These are phyloP conservation scores for Calonectria pseudoturangicola DNA, from an alignment of 2,329 filamentous ascomycete genomes.

Conservation along the genomic window DNA sequence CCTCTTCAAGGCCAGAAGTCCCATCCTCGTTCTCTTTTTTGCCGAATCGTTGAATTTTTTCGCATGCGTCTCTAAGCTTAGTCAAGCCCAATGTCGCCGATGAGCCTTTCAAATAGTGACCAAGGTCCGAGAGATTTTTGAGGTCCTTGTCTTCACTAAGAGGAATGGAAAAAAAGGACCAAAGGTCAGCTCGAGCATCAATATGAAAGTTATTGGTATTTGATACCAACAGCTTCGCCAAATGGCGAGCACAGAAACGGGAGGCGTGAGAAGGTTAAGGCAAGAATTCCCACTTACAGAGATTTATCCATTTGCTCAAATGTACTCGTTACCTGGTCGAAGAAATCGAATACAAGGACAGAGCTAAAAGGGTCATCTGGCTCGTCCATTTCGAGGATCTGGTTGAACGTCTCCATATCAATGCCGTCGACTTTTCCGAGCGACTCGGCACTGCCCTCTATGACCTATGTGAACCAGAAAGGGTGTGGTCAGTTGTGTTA, in stretches of 20 bases:
- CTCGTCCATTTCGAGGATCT: slow-evolving; percentile 99
- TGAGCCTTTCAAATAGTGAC: slow-evolving; percentile 98
- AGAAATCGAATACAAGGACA: slow-evolving; percentile 93
- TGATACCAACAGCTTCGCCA: neutral
- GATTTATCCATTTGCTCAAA: slow-evolving; percentile 89
- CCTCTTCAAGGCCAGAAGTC: slow-evolving; percentile 77
- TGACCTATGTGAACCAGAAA: slow-evolving; percentile 56
- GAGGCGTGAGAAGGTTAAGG: neutral
- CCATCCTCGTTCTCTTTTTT: slow-evolving; percentile 88
- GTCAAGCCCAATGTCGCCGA: slow-evolving; percentile 93
- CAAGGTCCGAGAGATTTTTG: slow-evolving; percentile 84
- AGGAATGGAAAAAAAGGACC: neutral
- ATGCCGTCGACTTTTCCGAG: slow-evolving; percentile 83
- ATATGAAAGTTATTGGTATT: neutral
- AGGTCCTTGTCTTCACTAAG: slow-evolving; percentile 81
- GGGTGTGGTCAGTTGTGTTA: slow-evolving; percentile 38
- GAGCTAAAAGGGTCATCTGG: slow-evolving; percentile 90
- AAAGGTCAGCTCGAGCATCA: slow-evolving; percentile 29
- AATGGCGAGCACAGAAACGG: neutral
- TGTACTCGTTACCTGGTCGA: slow-evolving; percentile 90
- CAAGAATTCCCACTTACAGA: slow-evolving; percentile 78
- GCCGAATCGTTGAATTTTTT: slow-evolving; percentile 96
- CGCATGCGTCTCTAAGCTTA: slow-evolving; percentile 94
- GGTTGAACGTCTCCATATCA: slow-evolving; percentile 88
- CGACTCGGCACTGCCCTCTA: slow-evolving; percentile 70